phyloP scores from a whole-genome alignment of 805 yeast genomes.

The Scheffersomyces amazonensis region DNA sequence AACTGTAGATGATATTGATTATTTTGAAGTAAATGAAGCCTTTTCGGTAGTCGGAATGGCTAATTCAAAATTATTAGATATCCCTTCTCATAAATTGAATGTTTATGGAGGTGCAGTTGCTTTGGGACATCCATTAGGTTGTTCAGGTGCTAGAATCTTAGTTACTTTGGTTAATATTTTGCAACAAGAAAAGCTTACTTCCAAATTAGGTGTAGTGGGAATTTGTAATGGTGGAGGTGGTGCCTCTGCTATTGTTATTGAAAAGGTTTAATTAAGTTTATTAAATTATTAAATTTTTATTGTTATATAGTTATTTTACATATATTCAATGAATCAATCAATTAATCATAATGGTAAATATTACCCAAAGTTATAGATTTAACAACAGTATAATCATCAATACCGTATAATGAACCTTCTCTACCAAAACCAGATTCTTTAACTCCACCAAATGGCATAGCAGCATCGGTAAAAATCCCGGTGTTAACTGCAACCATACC shows the following conservation, averaged over 20 bases:
- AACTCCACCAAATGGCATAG: slow-evolving; percentile 76
- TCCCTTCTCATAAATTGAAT: slow-evolving; percentile 63
- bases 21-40: slow-evolving; percentile 93
- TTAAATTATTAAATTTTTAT: background rate
- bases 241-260: slow-evolving; percentile 87
- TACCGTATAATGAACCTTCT: slow-evolving; percentile 74
- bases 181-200: slow-evolving; percentile 61
- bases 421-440: slow-evolving; percentile 79
- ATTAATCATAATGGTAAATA: slow-evolving; percentile 17
- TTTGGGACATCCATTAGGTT: slow-evolving; percentile 79
- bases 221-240: slow-evolving; percentile 99
- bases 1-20: slow-evolving; percentile 60
- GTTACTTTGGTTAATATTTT: slow-evolving; percentile 80
- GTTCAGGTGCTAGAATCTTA: slow-evolving; percentile 77
- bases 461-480: slow-evolving; percentile 54
- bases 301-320: background rate
- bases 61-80: slow-evolving; percentile 61
- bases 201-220: slow-evolving; percentile 85
- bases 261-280: slow-evolving; percentile 37
- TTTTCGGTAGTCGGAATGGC: slow-evolving; percentile 92
- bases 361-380: slow-evolving; percentile 53
- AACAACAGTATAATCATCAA: slow-evolving; percentile 67
- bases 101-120: slow-evolving; percentile 98
- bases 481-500: slow-evolving; percentile 67
- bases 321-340: background rate